phyloP scores from a whole-genome alignment of 305 asterid species.

The Withania somnifera region DNA sequence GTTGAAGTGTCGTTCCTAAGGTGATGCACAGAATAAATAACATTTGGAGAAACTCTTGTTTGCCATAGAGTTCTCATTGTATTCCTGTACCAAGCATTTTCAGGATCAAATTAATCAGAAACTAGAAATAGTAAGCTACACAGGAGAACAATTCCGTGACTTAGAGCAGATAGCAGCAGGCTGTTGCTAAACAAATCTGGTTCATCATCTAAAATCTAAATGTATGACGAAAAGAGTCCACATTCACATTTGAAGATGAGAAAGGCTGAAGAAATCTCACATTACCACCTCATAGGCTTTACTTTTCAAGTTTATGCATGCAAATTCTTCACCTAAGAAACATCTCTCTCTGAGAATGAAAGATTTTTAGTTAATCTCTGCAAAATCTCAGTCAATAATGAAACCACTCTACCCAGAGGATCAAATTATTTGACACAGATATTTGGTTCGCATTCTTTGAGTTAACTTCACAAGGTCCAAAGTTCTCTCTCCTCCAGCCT shows the following conservation, averaged over 20 bases:
- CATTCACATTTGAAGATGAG: neutral
- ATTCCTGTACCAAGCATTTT: conserved; percentile 23
- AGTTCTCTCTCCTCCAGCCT: neutral
- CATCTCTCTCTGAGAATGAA: too few species aligned
- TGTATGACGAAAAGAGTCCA: neutral
- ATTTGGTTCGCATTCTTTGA: neutral
- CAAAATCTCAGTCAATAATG: neutral
- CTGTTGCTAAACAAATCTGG: neutral
- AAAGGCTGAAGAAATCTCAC: neutral
- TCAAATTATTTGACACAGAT: neutral
- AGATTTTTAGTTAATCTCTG: neutral
- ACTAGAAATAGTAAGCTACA: neutral
- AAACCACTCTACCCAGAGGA: neutral
- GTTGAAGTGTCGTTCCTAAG: conserved; percentile 51
- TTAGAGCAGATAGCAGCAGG: neutral
- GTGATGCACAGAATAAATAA: conserved; percentile 63
- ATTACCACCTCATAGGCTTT: too few species aligned
- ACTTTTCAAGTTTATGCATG: too few species aligned
- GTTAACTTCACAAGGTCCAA: neutral
- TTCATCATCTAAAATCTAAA: neutral
- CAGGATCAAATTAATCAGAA: neutral
- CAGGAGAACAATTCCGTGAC: neutral
- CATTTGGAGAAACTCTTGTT: conserved; percentile 57
- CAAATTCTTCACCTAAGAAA: too few species aligned
- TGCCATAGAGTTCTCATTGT: conserved; percentile 51